These are phyloP conservation scores for Vanrija pseudolonga DNA, from an alignment of 1,284 basidiomycete genomes.

Conservation along the genomic window DNA sequence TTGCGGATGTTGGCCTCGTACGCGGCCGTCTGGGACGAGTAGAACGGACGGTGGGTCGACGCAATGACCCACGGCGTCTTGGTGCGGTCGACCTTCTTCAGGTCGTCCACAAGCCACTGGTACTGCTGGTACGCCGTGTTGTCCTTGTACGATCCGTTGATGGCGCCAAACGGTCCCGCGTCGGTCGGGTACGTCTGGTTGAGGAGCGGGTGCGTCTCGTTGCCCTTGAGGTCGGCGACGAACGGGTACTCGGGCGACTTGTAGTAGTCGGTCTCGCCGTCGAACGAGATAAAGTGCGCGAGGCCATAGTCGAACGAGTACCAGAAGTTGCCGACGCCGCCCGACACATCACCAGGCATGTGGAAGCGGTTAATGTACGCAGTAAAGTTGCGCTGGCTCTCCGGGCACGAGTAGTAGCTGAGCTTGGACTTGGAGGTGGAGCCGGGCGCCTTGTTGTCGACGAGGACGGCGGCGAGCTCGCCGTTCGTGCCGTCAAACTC, in stretches of 20 bases:
- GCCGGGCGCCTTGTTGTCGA: slow-evolving; percentile 16
- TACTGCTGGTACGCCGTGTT: slow-evolving; percentile 25
- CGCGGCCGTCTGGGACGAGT: slow-evolving; percentile 24
- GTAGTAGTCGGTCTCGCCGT: slow-evolving; percentile 25
- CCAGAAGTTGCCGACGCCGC: slow-evolving; percentile 29
- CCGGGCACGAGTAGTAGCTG: slow-evolving; percentile 26
- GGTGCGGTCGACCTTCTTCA: slow-evolving; percentile 39
- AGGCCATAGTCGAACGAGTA: slow-evolving; percentile 29
- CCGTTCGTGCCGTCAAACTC: slow-evolving; percentile 28
- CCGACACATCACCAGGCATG: slow-evolving; percentile 28
- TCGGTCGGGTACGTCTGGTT: slow-evolving; percentile 9
- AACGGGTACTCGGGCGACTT: slow-evolving; percentile 25
- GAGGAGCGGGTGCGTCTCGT: slow-evolving; percentile 17
- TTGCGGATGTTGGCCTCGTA: slow-evolving; percentile 35
- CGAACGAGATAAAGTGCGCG: slow-evolving; percentile 26
- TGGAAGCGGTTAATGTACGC: slow-evolving; percentile 32
- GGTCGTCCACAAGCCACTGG: slow-evolving; percentile 29
- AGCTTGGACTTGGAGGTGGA: slow-evolving; percentile 5
- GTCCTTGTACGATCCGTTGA: slow-evolving; percentile 19
- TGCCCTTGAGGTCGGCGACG: slow-evolving; percentile 22
- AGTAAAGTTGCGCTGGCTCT: slow-evolving; percentile 25
- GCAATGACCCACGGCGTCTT: slow-evolving; percentile 48
- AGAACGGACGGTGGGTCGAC: slow-evolving; percentile 37
- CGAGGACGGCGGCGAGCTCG: slow-evolving; percentile 14
- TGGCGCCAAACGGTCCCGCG: slow-evolving; percentile 12